Percentiles rank a stretch among this genome's conserved stretches.
Evolutionary conservation across 2,329 filamentous ascomycete genomes (phyloP).

Genomic region (Periglandula ipomoeae): DNA sequence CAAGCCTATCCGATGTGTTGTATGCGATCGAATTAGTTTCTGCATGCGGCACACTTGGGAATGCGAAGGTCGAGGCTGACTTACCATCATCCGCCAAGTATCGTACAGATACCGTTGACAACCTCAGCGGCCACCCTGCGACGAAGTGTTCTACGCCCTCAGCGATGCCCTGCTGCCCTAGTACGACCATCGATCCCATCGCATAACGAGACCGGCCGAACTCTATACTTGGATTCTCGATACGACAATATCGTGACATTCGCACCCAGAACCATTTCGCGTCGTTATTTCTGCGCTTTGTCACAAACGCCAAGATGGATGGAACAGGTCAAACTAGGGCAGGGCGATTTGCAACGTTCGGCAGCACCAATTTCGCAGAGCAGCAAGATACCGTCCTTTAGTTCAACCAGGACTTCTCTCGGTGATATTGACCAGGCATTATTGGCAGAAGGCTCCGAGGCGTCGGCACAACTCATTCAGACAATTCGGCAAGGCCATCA

Average conservation of each 20-base stretch:
- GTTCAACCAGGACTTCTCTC: background rate
- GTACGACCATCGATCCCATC: conserved; percentile 8
- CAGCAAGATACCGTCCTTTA: background rate
- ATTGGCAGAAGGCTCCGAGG: conserved; percentile 9
- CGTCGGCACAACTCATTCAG: conserved; percentile 14
- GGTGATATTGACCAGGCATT: conserved; percentile 3
- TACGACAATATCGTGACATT: background rate
- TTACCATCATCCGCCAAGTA: conserved; percentile 10
- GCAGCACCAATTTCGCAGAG: background rate
- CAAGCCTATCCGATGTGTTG: background rate
- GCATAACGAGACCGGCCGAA: background rate
- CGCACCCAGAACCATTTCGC: background rate
- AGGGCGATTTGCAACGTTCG: conserved; percentile 1
- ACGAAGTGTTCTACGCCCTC: background rate
- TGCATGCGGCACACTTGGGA: conserved; percentile 14
- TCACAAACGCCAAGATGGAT: conserved; percentile 11
- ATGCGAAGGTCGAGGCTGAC: conserved; percentile 21
- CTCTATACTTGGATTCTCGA: background rate
- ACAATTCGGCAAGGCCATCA: conserved; percentile 13
- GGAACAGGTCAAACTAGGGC: conserved; percentile 13
- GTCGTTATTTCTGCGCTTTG: background rate
- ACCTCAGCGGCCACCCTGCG: background rate
- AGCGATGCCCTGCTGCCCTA: conserved; percentile 11
- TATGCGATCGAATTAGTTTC: conserved; percentile 8
- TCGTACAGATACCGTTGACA: background rate